Evolutionary conservation across 345 rosid genomes (phyloP), one percentile per base, ranked within the genome.

Genomic region (Ceriops decandra): DNA sequence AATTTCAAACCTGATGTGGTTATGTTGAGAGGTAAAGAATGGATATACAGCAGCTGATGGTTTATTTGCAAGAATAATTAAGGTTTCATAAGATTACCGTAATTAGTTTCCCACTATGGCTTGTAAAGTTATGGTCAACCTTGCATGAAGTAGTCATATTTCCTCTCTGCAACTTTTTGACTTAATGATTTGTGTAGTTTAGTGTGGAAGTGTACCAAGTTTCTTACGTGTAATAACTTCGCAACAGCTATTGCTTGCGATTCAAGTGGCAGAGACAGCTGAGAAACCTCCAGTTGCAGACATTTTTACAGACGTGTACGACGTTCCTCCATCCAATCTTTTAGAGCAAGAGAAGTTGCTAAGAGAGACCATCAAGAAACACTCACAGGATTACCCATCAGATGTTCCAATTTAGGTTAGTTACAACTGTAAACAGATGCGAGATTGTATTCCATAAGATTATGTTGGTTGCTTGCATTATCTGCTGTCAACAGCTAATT

Each of bases 221-320:
- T 56, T n/a, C 46, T 61, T 10, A 46, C 56, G 64, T 10, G 51
- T 16, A 9, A 20, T 7, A 21, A 36, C 60, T 67, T 63, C 58
- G 60, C 33, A 63, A 76, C 91, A 93, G 98, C 58, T 91, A 51
- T 72, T 93, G 62, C 76, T 83, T 16, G 97, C 89, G 42, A 80
- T 93, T 73, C 89, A 90, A 76, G 84, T 60, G 58, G 97, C 97
- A 7, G 97, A 91, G 81, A 79, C 74, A 81, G 69, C 63, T 2
- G 85, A 84, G 80, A 93, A 93, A 77, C 97, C 98, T 0, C 79
- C 87, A 4, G 64, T 93, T 65, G 65, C 71, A 22, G 75, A 91
- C 15, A 53, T 86, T 61, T 93, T 93, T 80, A 75, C 87, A 4
- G 97, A 93, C 71, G 97, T 93, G 2, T 93, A 91, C 24, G 84